Evolutionary conservation across 148 eudicot species (phyloP).

Genomic region (Rhododendron kiyosumense): DNA sequence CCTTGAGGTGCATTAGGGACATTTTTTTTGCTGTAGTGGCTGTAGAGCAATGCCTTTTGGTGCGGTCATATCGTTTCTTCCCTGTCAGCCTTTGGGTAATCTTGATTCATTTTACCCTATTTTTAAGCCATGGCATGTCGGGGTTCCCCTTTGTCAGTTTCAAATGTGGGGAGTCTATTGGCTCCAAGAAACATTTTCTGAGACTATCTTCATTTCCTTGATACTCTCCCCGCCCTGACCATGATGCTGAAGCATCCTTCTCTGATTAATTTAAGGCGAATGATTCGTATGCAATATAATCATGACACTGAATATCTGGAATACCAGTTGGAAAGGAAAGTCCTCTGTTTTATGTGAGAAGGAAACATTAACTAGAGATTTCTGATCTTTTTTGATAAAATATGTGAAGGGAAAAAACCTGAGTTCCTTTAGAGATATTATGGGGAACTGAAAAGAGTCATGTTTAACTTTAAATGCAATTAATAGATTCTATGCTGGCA

Average conservation of each 20-base stretch:
- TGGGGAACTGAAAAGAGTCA: neutral
- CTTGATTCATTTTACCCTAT: neutral
- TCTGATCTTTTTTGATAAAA: neutral
- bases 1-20: neutral
- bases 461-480: neutral
- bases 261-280: neutral
- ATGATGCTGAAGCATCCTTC: neutral
- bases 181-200: neutral
- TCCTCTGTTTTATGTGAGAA: neutral
- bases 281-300: neutral
- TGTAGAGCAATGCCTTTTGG: neutral
- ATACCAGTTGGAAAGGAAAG: neutral
- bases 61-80: neutral
- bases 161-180: neutral
- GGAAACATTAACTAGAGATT: neutral
- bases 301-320: neutral
- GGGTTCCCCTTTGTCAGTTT: neutral
- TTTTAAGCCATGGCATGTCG: neutral
- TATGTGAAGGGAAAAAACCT: neutral
- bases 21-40: neutral
- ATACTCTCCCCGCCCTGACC: neutral
- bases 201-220: neutral
- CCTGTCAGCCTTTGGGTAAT: neutral
- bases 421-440: neutral
- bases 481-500: neutral